Evolutionary conservation across 2,329 filamentous ascomycete genomes (phyloP).

Genomic region (Byssochlamys sp.): DNA sequence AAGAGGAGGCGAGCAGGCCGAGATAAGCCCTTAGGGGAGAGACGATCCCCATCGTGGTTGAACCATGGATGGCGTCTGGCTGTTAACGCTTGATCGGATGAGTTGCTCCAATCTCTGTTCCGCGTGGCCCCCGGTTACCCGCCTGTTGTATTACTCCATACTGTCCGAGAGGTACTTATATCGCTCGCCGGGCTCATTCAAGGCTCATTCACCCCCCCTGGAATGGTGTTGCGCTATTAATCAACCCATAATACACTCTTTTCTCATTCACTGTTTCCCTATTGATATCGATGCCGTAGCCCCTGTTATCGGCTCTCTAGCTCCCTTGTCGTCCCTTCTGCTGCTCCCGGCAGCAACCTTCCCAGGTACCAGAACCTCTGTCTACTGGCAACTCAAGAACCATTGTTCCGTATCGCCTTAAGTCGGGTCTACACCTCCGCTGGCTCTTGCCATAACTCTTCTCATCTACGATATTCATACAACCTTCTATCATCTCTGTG

Average conservation of each 20-base stretch:
- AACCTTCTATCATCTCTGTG: neutral
- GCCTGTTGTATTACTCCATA: neutral
- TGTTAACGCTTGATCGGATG: neutral
- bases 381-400: neutral
- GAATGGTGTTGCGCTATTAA: neutral
- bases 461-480: neutral
- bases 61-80: neutral
- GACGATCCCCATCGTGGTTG: neutral
- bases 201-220: neutral
- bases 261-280: neutral
- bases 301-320: neutral
- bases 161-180: neutral
- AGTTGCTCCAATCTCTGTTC: neutral
- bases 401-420: neutral
- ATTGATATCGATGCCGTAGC: neutral
- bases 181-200: neutral
- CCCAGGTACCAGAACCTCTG: neutral
- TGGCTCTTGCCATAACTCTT: neutral
- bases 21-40: neutral
- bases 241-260: neutral
- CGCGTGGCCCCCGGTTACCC: neutral
- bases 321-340: neutral
- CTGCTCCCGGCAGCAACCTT: neutral
- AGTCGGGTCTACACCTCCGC: no score
- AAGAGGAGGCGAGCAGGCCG: neutral